These are phyloP conservation scores for Dipteronia sinensis DNA, from an alignment of 345 rosid genomes.

Conservation along the genomic window DNA sequence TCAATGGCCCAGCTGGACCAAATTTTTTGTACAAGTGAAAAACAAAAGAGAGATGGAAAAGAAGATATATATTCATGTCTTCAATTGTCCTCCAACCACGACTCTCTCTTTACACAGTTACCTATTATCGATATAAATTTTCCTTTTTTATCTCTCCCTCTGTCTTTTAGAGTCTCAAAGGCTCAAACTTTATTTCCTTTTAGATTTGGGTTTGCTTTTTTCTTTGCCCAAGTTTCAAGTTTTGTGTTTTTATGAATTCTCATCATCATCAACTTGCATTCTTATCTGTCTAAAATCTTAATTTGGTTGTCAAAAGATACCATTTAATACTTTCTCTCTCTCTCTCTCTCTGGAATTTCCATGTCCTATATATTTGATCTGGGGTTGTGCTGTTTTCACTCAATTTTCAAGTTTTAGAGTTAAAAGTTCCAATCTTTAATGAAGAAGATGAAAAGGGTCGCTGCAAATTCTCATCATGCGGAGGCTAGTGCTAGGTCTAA, in stretches of 20 bases:
- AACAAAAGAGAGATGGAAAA: slow-evolving; percentile 4
- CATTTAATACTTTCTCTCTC: not conserved
- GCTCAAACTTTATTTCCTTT: slow-evolving; percentile 3
- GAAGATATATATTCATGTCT: slow-evolving; percentile 27
- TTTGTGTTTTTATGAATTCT: not conserved
- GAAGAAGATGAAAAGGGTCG: slow-evolving; percentile 33
- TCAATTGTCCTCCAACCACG: slow-evolving; percentile 37
- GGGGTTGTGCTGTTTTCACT: not conserved
- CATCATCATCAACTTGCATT: no score
- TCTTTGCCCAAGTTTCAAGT: not conserved
- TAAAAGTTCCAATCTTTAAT: slow-evolving; percentile 19
- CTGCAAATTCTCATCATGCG: slow-evolving; percentile 18
- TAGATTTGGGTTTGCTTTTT: slow-evolving; percentile 4
- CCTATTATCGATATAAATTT: slow-evolving; percentile 6
- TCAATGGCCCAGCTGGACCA: slow-evolving; percentile 34
- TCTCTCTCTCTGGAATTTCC: not conserved
- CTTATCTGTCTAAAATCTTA: not conserved
- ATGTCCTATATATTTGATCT: slow-evolving; percentile 2
- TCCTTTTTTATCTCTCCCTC: not conserved
- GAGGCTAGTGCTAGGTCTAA: slow-evolving; percentile 27
- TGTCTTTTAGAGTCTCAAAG: not conserved
- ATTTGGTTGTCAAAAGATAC: not conserved
- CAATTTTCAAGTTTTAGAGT: slow-evolving; percentile 8
- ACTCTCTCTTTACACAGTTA: slow-evolving; percentile 19
- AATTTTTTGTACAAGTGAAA: slow-evolving; percentile 5